A percentile compares a stretch with the other conserved stretches of the same genome.
phyloP scores from a whole-genome alignment of 2,329 filamentous ascomycete genomes.

The Epichloe gansuensis region DNA sequence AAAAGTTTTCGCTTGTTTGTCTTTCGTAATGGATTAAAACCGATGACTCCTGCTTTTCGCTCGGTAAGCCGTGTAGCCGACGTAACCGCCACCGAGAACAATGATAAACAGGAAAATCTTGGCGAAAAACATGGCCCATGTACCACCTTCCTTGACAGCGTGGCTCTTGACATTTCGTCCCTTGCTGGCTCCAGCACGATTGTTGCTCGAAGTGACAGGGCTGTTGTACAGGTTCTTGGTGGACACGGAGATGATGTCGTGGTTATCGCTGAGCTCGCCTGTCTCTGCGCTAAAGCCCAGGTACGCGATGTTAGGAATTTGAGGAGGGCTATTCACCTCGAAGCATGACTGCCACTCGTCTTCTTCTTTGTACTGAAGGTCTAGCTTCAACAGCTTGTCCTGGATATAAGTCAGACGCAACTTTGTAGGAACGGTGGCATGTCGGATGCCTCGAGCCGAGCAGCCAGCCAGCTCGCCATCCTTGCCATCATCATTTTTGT shows the following conservation, averaged over 20 bases:
- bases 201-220: constrained; percentile 25
- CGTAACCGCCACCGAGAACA: constrained; percentile 61
- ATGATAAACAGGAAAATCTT: constrained; percentile 71
- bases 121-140: constrained; percentile 55
- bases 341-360: constrained; percentile 87
- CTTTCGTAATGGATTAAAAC: constrained; percentile 27
- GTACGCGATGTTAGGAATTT: constrained; percentile 67
- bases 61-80: constrained; percentile 76
- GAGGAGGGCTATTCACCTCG: constrained; percentile 54
- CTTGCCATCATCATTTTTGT: constrained; percentile 92
- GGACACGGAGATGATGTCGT: constrained; percentile 82
- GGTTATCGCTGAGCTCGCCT: constrained; percentile 92
- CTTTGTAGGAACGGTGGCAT: constrained; percentile 68
- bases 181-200: constrained; percentile 25
- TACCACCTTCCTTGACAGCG: constrained; percentile 32
- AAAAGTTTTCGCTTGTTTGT: not conserved
- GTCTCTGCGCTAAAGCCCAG: constrained; percentile 79
- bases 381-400: constrained; percentile 80
- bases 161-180: constrained; percentile 19
- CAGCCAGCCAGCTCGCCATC: constrained; percentile 85
- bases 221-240: constrained; percentile 78
- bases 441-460: constrained; percentile 83
- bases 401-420: constrained; percentile 89
- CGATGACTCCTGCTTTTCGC: constrained; percentile 48
- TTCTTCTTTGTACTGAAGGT: constrained; percentile 88